Evolutionary conservation across 1,284 basidiomycete species (phyloP), one percentile per base, ranked within the genome.

Genomic region (Ceratobasidium sp.): DNA sequence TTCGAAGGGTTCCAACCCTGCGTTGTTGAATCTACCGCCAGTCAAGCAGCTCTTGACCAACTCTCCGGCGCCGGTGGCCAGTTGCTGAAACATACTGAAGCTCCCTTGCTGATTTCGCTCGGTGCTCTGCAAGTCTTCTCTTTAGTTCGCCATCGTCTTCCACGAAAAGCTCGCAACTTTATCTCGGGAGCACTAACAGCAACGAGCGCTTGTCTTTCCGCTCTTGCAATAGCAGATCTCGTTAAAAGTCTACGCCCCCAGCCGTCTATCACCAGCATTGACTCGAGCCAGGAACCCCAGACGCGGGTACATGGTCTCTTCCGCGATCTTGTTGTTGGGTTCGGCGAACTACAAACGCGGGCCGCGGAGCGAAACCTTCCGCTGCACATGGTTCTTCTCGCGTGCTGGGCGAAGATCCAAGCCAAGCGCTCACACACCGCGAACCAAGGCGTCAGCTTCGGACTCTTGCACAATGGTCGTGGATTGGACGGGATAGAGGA

Each of bases 391-490:
- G 77, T 86, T 14, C 80, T 85, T 59, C 78, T 86, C 50, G 83
- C 85, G 6, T 83, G 81, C 72, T 87, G 85, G 85, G 82, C 84
- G 7, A 78, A 78, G 16, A 76, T 84, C 30, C 85, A 86, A 72
- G 81, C 81, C 23, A 76, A 76, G n/a, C 76, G 81, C 55, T 79
- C 82, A 8, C 75, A 77, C 1, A 75, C 80, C 35, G 69, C 57
- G 18, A 55, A 23, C 18, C 75, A 77, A 30, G 76, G 76, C 32
- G 80, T 82, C 2, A 83, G 81, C 2, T 84, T 87, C 70, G 84
- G 84, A 1, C 79, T 87, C 21, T 85, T 85, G 83, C 85, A 86
- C 71, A 82, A 81, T 18, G 83, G 85, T 35, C 79, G 85, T 16
- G 73, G 80, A 7, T 57, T 80, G 38, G 73, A 78, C 32, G 79